phyloP scores from a whole-genome alignment of 306 rosid species.

The Medicago truncatula region MtrunA17r5.0-ANR NC_053045.1:6975501-6976000 shows the following conservation, averaged over 20 bases:
- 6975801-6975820: background rate
- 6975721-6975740: background rate
- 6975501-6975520: too few relatives aligned
- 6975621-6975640: background rate
- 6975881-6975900: background rate
- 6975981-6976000: slow-evolving; percentile 5
- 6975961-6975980: slow-evolving; percentile 1
- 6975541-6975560: background rate
- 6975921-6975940: slow-evolving; percentile 21
- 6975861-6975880: background rate
- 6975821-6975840: background rate
- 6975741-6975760: background rate
- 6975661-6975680: background rate
- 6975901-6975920: background rate
- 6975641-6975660: background rate
- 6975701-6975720: background rate
- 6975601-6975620: background rate
- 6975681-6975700: background rate
- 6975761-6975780: background rate
- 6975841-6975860: background rate
- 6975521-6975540: background rate
- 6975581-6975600: background rate
- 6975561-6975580: background rate
- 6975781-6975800: background rate
- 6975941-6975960: slow-evolving; percentile 14